These are phyloP conservation scores for Diaporthe helianthi DNA, from an alignment of 2,329 filamentous ascomycete genomes.

Conservation along the genomic window DNA sequence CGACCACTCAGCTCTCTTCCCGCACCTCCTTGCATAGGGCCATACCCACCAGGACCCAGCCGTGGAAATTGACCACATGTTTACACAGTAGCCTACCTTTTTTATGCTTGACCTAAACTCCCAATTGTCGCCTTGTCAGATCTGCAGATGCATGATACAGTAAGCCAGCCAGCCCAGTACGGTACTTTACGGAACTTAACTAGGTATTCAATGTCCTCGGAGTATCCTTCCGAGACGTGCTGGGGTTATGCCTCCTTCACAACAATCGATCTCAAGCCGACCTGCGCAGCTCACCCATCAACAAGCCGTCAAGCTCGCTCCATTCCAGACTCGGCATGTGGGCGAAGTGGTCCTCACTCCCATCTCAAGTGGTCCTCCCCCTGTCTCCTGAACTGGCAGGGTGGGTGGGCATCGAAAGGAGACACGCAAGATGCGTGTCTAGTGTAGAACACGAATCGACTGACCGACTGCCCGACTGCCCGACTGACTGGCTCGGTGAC, in stretches of 20 bases:
- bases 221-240: background rate
- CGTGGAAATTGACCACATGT: slow-evolving; percentile 11
- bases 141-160: background rate
- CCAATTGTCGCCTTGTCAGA: background rate
- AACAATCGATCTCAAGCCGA: slow-evolving; percentile 19
- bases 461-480: background rate
- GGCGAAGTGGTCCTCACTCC: slow-evolving; percentile 14
- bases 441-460: background rate
- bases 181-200: too few relatives aligned
- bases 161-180: background rate
- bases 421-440: background rate
- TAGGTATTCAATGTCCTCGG: background rate
- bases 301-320: background rate
- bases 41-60: background rate
- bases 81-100: background rate
- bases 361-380: slow-evolving; percentile 18
- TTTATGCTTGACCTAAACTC: background rate
- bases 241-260: slow-evolving; percentile 9
- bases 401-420: background rate
- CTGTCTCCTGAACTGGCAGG: slow-evolving; percentile 5
- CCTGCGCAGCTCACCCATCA: background rate
- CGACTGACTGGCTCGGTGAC: background rate
- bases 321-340: slow-evolving; percentile 10
- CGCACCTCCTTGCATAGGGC: background rate
- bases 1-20: slow-evolving; percentile 2